Conservation (phyloP, 352 stramenopile genomes). For the Phytophthora quininea region DNA sequence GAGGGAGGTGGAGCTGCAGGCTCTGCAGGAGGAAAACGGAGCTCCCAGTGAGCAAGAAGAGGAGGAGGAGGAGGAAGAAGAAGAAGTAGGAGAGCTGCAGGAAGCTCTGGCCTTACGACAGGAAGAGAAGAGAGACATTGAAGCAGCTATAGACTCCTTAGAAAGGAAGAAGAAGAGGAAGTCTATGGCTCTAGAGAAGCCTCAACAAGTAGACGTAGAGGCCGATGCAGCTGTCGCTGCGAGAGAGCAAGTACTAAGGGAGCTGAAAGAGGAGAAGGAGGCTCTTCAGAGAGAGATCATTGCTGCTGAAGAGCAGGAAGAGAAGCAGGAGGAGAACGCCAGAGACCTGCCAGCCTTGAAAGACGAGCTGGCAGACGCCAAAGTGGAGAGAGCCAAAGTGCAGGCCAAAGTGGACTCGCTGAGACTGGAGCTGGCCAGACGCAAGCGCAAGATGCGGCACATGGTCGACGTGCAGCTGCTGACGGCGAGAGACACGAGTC, state of each 20-base stretch:
- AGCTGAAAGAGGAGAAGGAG: constrained; percentile 54
- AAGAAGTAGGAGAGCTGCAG: constrained; percentile 35
- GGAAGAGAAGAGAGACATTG: constrained; percentile 69
- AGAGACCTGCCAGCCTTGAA: constrained; percentile 44
- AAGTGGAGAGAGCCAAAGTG: constrained; percentile 21
- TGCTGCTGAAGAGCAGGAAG: constrained; percentile 43
- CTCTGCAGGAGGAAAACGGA: constrained; percentile 40
- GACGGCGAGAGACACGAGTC: constrained; percentile 49
- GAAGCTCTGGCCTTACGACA: constrained; percentile 55
- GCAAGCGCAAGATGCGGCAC: constrained; percentile 70
- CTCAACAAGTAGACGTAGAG: constrained; percentile 21
- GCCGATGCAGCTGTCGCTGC: constrained; percentile 20
- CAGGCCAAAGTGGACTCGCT: constrained; percentile 47
- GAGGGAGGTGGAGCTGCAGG: constrained; percentile 58
- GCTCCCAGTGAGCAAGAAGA: constrained; percentile 17
- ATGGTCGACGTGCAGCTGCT: constrained; percentile 73
- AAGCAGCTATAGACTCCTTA: constrained; percentile 58
- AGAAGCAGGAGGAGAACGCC: constrained; percentile 43
- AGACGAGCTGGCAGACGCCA: constrained; percentile 35
- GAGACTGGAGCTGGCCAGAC: constrained; percentile 41
- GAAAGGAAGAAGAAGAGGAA: constrained; percentile 45
- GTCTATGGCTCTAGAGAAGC: constrained; percentile 8
- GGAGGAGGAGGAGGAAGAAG: constrained; percentile 23
- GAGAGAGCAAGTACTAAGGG: constrained; percentile 38
- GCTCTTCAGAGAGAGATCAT: constrained; percentile 54